Conservation (phyloP, 352 stramenopile genomes). For the Peronospora tabacina region DNA sequence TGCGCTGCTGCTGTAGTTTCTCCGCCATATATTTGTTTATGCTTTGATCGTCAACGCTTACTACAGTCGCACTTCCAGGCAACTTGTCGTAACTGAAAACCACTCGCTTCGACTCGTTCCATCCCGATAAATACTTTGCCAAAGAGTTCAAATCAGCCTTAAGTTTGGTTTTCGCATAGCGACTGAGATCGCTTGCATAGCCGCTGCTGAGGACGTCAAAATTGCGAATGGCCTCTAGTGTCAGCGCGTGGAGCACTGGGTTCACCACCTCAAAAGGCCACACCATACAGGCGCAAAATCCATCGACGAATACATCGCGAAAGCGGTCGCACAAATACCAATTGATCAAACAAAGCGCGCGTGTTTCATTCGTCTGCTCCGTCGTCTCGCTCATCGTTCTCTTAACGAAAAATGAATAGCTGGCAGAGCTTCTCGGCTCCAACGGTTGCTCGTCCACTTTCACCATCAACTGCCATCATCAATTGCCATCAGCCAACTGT, state of each 20-base stretch:
- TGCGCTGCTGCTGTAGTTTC: constrained; percentile 1
- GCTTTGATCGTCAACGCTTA: neutral
- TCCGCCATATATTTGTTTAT: constrained; percentile 4
- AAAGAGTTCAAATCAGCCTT: constrained; percentile 3
- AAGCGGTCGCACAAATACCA: constrained; percentile 4
- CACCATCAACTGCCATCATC: no score
- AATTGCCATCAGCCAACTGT: no score
- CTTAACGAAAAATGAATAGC: neutral
- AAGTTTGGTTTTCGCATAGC: neutral
- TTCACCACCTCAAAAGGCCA: constrained; percentile 8
- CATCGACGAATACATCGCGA: constrained; percentile 1
- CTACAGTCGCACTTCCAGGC: neutral
- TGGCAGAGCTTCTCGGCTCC: neutral
- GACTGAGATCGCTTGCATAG: neutral
- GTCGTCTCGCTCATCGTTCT: neutral
- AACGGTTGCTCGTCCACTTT: neutral
- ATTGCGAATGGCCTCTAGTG: neutral
- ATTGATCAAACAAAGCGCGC: constrained; percentile 4
- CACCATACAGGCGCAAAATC: neutral
- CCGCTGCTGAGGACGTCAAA: constrained; percentile 3
- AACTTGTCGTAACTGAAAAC: neutral
- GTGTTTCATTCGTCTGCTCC: constrained; percentile 3
- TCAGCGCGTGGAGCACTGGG: constrained; percentile 3
- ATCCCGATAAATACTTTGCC: constrained; percentile 8
- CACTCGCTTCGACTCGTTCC: constrained; percentile 10